These are phyloP conservation scores for Arabidopsis arenosa DNA, from an alignment of 345 rosid genomes.

Conservation along the genomic window DNA sequence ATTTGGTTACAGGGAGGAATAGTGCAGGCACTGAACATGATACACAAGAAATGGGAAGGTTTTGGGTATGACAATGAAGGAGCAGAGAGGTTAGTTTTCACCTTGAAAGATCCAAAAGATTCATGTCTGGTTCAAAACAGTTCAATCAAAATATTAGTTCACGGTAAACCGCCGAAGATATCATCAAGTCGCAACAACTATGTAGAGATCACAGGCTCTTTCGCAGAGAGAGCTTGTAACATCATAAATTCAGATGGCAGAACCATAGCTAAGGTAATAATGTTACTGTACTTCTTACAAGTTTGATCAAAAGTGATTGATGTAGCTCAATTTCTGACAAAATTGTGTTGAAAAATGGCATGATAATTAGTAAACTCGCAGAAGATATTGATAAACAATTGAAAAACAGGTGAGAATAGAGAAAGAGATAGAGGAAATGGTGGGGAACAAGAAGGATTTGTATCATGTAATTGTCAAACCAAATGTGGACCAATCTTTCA, in stretches of 20 bases:
- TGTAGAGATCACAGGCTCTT: conserved; percentile 64
- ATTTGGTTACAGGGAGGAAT: conserved; percentile 58
- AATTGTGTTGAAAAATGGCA: neutral
- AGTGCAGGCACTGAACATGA: conserved; percentile 69
- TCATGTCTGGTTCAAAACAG: conserved; percentile 53
- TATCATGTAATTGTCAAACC: conserved; percentile 63
- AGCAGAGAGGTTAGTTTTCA: conserved; percentile 60
- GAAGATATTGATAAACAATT: conserved; percentile 9
- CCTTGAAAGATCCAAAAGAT: conserved; percentile 59
- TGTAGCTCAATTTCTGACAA: conserved; percentile 20
- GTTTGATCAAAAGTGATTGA: conserved; percentile 1
- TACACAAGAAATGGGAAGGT: conserved; percentile 76
- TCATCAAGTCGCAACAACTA: conserved; percentile 47
- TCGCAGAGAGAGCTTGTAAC: conserved; percentile 60
- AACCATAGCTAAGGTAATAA: conserved; percentile 61
- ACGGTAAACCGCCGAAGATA: conserved; percentile 45
- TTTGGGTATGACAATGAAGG: conserved; percentile 67
- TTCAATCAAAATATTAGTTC: conserved; percentile 52
- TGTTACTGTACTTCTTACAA: neutral
- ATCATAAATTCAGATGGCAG: conserved; percentile 61
- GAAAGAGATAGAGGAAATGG: conserved; percentile 57
- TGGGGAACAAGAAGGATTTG: conserved; percentile 58
- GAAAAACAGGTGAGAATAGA: conserved; percentile 56
- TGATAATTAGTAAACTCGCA: no score
- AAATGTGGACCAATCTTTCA: conserved; percentile 69